A percentile compares a stretch with the other conserved stretches of the same genome.
Conservation (phyloP, 2,329 filamentous ascomycete genomes). For the Cyanodermella asteris region DNA sequence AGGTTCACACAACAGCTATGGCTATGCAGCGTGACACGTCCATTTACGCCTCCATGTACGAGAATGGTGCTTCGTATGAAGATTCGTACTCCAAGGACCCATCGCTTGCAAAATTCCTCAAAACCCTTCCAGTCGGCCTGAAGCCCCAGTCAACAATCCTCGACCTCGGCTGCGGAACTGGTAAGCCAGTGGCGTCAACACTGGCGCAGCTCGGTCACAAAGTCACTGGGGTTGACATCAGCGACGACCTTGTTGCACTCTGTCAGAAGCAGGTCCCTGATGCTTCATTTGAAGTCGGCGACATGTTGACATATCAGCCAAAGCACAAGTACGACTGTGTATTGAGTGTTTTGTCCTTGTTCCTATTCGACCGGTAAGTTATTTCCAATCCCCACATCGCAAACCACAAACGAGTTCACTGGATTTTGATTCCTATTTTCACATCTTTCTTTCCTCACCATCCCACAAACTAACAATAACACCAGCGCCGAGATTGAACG, state of each 20-base stretch:
- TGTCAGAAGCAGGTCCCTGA: slow-evolving; percentile 7
- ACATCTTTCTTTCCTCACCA: too few species aligned
- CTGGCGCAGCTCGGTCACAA: slow-evolving; percentile 7
- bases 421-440: too few species aligned
- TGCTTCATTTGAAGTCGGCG: slow-evolving; percentile 5
- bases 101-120: background rate
- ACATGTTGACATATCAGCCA: slow-evolving; percentile 7
- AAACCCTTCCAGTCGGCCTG: slow-evolving; percentile 1
- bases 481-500: slow-evolving; percentile 3
- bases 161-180: slow-evolving; percentile 16
- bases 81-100: too few species aligned
- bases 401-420: too few species aligned
- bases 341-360: slow-evolving; percentile 6
- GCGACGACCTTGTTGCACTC: slow-evolving; percentile 10
- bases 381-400: too few species aligned
- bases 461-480: too few species aligned
- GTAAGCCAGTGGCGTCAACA: slow-evolving; percentile 12
- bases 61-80: too few species aligned
- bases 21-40: too few species aligned
- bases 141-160: slow-evolving; percentile 8
- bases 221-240: slow-evolving; percentile 15
- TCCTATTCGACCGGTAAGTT: slow-evolving; percentile 4
- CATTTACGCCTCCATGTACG: too few species aligned
- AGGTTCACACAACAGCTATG: too few species aligned
- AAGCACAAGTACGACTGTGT: slow-evolving; percentile 3